These are phyloP conservation scores for Bertia moriformis DNA, from an alignment of 2,329 filamentous ascomycete species.

Conservation along the genomic window DNA sequence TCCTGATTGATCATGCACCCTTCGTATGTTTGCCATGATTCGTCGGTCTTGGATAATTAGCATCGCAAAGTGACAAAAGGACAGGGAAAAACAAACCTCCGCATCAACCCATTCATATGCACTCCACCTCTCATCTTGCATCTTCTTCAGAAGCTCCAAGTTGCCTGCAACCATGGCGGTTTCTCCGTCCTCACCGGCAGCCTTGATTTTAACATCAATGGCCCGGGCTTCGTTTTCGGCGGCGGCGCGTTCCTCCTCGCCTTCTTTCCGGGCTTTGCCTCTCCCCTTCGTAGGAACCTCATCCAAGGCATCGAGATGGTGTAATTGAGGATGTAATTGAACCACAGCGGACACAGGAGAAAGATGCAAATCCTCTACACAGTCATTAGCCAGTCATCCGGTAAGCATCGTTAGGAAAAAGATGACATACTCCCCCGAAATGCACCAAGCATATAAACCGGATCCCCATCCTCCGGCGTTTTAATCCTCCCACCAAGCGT, in stretches of 20 bases:
- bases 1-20: slow-evolving; percentile 34
- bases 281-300: slow-evolving; percentile 28
- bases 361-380: slow-evolving; percentile 36
- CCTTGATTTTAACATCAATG: slow-evolving; percentile 39
- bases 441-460: slow-evolving; percentile 40
- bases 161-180: slow-evolving; percentile 27
- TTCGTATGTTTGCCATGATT: slow-evolving; percentile 35
- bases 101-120: slow-evolving; percentile 40
- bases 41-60: slow-evolving; percentile 14
- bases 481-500: slow-evolving; percentile 45
- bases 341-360: slow-evolving; percentile 44
- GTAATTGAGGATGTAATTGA: slow-evolving; percentile 46
- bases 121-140: slow-evolving; percentile 43
- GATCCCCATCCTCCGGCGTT: slow-evolving; percentile 30
- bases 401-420: slow-evolving; percentile 1
- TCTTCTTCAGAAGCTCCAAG: slow-evolving; percentile 32
- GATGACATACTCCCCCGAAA: slow-evolving; percentile 33
- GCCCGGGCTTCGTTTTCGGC: slow-evolving; percentile 29
- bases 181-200: slow-evolving; percentile 28
- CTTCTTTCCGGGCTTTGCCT: slow-evolving; percentile 15
- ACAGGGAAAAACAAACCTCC: slow-evolving; percentile 14
- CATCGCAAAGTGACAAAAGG: background rate
- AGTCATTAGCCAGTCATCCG: slow-evolving; percentile 2
- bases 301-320: slow-evolving; percentile 45
- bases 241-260: slow-evolving; percentile 22